Base-by-base conservation (phyloP, 2,329 filamentous ascomycete species). In the Cryphonectria nitschkei region DNA sequence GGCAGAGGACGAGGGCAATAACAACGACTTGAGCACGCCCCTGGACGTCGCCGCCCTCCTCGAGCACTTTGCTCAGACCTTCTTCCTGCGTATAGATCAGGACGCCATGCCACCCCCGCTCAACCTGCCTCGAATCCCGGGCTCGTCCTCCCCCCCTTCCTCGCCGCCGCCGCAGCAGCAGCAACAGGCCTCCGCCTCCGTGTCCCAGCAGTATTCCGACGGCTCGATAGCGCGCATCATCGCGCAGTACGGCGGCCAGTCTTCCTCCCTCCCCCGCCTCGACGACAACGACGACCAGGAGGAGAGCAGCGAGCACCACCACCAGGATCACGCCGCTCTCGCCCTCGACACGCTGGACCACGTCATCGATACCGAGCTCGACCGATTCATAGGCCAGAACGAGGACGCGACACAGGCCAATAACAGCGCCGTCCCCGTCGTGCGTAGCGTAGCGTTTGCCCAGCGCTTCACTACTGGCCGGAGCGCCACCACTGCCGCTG, bases 181-280 rank as follows among this genome's bases (percentile, higher is more conserved):
- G 43, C 43, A 46, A 16, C 43, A 50, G 22, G 22, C 46, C 2
- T 22, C 46, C 6, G 37, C 9, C 1, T n/a, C 22, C 19, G 60
- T 73, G 32, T 68, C 74, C 0, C 73, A 76, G 29, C 73, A 76
- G 26, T 74, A 69, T 5, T 77, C 77, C 5, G 76, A 71, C 29
- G 80, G 75, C 60, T 81, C 78, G 0, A 77, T 81, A 3, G 78
- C 78, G 26, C 76, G 74, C 19, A 78, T 81, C 16, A 76, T 80
- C 67, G 76, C 75, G 2, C 76, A 80, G 63, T 79, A 81, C 70
- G 72, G 75, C 8, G 68, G 72, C 8, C 7, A 34, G 6, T 50
- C 46, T 50, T 50, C 46, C 46, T 50, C 46, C 46, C 46, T 50
- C 22, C 19, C 46, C 6, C 46, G 19, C 22, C 46, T 50, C 22